phyloP scores from a whole-genome alignment of 257 asterid genomes.

The Nyctanthes arbortristis region DNA sequence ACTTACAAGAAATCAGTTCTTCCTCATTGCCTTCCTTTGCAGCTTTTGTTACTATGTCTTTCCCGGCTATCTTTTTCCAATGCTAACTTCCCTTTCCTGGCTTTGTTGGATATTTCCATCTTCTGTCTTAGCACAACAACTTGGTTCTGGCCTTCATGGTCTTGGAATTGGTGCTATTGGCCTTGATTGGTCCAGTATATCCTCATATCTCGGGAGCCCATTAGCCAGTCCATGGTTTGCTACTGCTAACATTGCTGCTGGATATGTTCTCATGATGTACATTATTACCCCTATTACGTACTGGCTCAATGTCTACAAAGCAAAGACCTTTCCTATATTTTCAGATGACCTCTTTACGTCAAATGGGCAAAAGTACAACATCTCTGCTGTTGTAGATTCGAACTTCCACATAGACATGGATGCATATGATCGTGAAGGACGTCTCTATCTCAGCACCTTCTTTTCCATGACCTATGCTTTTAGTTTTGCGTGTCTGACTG shows the following conservation, averaged over 20 bases:
- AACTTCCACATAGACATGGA: conserved; percentile 80
- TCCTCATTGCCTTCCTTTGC: conserved; percentile 79
- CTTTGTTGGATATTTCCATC: conserved; percentile 82
- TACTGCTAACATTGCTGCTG: conserved; percentile 85
- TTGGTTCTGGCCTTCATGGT: conserved; percentile 95
- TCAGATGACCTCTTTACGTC: conserved; percentile 81
- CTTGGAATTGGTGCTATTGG: conserved; percentile 90
- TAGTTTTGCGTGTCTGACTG: conserved; percentile 93
- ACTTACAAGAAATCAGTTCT: conserved; percentile 79
- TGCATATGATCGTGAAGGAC: conserved; percentile 81
- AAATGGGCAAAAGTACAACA: conserved; percentile 70
- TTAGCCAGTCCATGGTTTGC: conserved; percentile 99
- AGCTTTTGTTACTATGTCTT: conserved; percentile 88
- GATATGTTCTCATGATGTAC: conserved; percentile 72
- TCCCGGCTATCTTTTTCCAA: conserved; percentile 88
- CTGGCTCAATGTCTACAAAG: conserved; percentile 68
- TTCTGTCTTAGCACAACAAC: conserved; percentile 79
- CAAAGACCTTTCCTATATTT: conserved; percentile 85
- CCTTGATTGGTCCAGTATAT: conserved; percentile 93
- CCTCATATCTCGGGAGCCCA: conserved; percentile 97
- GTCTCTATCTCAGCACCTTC: conserved; percentile 77
- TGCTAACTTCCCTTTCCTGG: conserved; percentile 87
- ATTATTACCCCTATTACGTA: conserved; percentile 64
- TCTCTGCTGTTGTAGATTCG: conserved; percentile 68
- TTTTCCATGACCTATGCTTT: conserved; percentile 81